These are phyloP conservation scores for Picocystis salinarum DNA, from an alignment of 139 green algal species.

Conservation along the genomic window DNA sequence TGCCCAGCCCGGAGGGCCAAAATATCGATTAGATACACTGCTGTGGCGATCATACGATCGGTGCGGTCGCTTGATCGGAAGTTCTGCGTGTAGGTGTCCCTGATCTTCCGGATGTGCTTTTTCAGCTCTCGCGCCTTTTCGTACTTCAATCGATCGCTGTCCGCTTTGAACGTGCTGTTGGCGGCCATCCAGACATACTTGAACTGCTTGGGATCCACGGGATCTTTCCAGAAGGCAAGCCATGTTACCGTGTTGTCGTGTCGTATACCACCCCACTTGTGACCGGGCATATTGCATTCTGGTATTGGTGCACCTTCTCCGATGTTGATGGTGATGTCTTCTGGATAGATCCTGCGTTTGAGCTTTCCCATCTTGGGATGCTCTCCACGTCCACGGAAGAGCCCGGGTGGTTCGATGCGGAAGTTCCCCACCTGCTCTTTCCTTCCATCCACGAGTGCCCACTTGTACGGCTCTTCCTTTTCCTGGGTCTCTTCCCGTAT, in stretches of 20 bases:
- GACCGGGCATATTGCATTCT: constrained; percentile 3
- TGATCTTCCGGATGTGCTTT: constrained; percentile 31
- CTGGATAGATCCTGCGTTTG: constrained; percentile 84
- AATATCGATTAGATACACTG: constrained; percentile 95
- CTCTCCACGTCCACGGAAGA: constrained; percentile 94
- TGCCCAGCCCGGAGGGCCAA: constrained; percentile 93
- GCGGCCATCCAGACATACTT: constrained; percentile 94
- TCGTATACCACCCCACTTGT: constrained; percentile 32
- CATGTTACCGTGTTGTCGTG: constrained; percentile 92
- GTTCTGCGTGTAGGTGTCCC: constrained; percentile 17
- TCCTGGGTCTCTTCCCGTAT: constrained; percentile 64
- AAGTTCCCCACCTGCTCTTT: constrained; percentile 97
- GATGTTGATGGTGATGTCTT: constrained; percentile 97
- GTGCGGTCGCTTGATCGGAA: constrained; percentile 37
- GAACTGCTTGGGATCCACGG: constrained; percentile 67
- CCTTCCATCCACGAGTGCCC: constrained; percentile 62
- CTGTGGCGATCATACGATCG: constrained; percentile 79
- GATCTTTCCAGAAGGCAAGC: constrained; percentile 94
- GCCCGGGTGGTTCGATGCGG: constrained; percentile 83
- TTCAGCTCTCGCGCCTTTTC: constrained; percentile 88
- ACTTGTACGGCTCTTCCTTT: constrained; percentile 78
- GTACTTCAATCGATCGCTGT: constrained; percentile 87
- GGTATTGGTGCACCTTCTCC: constrained; percentile 21
- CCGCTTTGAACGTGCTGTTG: constrained; percentile 73
- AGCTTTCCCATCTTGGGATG: constrained; percentile 96